Conservation (phyloP, 2,329 filamentous ascomycete genomes). For the Fusarium heterosporum region DNA sequence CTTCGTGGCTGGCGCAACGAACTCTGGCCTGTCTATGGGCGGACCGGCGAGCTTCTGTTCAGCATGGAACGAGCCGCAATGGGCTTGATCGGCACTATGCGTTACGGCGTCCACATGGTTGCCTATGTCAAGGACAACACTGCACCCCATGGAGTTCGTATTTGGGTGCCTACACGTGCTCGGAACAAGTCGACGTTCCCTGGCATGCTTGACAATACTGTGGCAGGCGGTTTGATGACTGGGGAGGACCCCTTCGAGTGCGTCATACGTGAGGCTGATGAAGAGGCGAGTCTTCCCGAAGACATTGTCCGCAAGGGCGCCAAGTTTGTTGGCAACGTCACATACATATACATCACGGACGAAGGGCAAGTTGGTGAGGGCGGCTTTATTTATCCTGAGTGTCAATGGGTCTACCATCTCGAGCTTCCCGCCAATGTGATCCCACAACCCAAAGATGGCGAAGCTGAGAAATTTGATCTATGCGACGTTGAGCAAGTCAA, state of each 20-base stretch:
- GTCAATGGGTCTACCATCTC: conserved; percentile 91
- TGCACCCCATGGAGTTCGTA: conserved; percentile 68
- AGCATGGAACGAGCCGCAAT: conserved; percentile 82
- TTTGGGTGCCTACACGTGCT: conserved; percentile 88
- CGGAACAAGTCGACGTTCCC: conserved; percentile 86
- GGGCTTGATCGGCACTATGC: conserved; percentile 78
- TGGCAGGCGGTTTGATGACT: conserved; percentile 82
- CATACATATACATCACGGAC: conserved; percentile 87
- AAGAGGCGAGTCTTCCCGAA: conserved; percentile 86
- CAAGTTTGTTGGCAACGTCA: conserved; percentile 75
- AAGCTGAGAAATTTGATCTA: conserved; percentile 87
- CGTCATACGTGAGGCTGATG: conserved; percentile 84
- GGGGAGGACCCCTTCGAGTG: conserved; percentile 85
- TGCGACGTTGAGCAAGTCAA: conserved; percentile 82
- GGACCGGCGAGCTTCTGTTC: conserved; percentile 72
- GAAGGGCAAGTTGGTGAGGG: conserved; percentile 81
- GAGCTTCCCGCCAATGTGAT: conserved; percentile 75
- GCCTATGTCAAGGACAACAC: conserved; percentile 68
- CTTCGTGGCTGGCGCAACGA: conserved; percentile 85
- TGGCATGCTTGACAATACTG: conserved; percentile 94
- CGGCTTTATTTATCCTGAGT: conserved; percentile 87
- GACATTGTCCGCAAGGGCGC: conserved; percentile 72
- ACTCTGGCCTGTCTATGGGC: conserved; percentile 80
- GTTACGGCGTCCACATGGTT: conserved; percentile 86
- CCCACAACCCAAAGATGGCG: conserved; percentile 84